phyloP scores from a whole-genome alignment of 169 alveolate species.

The Plasmodium billcollinsi region DNA sequence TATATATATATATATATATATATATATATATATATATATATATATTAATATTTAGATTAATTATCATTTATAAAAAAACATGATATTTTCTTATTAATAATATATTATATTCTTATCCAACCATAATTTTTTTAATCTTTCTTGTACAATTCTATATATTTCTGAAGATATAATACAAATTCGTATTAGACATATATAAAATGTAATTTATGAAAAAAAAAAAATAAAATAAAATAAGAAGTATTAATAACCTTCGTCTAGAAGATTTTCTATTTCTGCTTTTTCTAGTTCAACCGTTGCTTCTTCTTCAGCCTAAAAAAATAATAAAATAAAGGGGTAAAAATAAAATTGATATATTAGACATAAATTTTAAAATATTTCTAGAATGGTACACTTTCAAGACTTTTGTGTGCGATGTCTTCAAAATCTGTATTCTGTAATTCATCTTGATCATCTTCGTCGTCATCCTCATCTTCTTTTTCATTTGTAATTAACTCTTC shows the following conservation, averaged over 20 bases:
- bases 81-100: not conserved
- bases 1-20: no score
- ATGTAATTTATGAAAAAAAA: not conserved
- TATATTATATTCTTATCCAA: constrained; percentile 8
- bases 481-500: constrained; percentile 62
- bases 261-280: constrained; percentile 58
- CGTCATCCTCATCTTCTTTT: constrained; percentile 65
- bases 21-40: no score
- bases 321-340: not conserved
- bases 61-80: no score
- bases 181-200: not conserved
- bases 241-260: constrained; percentile 49
- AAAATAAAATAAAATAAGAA: not conserved
- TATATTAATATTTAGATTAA: no score
- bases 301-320: constrained; percentile 57
- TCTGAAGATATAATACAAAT: constrained; percentile 29
- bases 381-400: constrained; percentile 11
- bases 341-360: not conserved
- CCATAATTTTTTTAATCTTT: constrained; percentile 68
- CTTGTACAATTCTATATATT: constrained; percentile 63
- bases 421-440: constrained; percentile 30
- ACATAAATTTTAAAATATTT: not conserved
- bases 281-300: constrained; percentile 75
- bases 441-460: constrained; percentile 49
- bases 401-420: constrained; percentile 62